Evolutionary conservation across 306 rosid species (phyloP).

Genomic region (Fragaria vesca): DNA sequence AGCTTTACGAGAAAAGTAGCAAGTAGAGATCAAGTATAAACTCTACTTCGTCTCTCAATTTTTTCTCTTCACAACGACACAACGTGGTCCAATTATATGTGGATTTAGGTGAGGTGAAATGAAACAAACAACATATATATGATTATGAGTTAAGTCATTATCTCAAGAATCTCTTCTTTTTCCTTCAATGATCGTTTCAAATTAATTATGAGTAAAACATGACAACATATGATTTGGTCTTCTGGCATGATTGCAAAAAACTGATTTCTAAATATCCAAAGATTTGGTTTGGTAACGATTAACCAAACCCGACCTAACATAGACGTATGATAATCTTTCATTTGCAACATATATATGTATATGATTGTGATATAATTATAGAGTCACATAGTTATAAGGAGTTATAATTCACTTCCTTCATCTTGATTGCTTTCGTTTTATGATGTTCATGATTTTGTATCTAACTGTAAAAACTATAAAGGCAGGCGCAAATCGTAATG

Average conservation of each 20-base stretch:
- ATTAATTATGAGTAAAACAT: background rate
- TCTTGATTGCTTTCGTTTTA: background rate
- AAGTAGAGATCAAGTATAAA: no score
- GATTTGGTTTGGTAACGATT: background rate
- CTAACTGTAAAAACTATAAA: no score
- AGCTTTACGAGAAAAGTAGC: no score
- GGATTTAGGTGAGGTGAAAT: no score
- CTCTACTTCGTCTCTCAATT: no score
- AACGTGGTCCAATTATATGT: no score
- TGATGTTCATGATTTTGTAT: background rate
- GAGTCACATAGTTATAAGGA: no score
- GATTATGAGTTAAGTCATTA: background rate
- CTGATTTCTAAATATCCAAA: background rate
- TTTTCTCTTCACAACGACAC: no score
- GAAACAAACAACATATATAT: no score
- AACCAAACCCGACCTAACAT: background rate
- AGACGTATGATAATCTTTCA: background rate
- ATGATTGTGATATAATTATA: background rate
- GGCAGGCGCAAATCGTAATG: no score
- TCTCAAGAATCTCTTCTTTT: background rate
- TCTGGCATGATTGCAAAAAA: background rate
- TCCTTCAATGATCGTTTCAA: background rate
- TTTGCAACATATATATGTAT: background rate
- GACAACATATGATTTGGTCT: background rate
- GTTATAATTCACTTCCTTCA: background rate